Evolutionary conservation across 768 basidiomycete genomes (phyloP), one percentile per base, ranked within the genome.

Genomic region (Lactifluus piperatus): DNA sequence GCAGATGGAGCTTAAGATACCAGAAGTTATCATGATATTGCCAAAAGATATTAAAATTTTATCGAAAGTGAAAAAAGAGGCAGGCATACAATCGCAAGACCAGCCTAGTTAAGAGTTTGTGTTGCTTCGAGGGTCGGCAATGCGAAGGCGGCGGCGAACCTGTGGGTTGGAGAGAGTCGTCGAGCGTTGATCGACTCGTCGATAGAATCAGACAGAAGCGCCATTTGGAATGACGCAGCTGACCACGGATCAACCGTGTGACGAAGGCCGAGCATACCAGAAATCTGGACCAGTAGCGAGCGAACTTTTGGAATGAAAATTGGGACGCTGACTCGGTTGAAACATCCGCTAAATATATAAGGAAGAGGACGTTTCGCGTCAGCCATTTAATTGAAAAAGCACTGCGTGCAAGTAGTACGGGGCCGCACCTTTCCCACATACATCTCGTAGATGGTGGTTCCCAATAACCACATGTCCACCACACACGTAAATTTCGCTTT

Each of bases 401-500:
- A 9, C 10, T 3, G 11, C 4, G n/a, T n/a, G n/a, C n/a, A n/a
- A 2, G 30, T 36, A 1, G 45, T 18, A 10, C 13, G 2, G 20
- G 16, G n/a, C n/a, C 49, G 41, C 10, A 61, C 60, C 36, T 41
- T 49, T 8, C 54, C 36, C 2, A 55, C 32, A 20, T 47, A 56
- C 26, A 63, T 52, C 55, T 63, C 58, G 24, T 52, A 56, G 13
- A 63, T 51, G 46, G 62, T 51, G 18, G 48, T 51, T 3, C 62
- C 62, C 2, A 53, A 20, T 1, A 60, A 51, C 62, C 62, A 63
- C 60, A 62, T 62, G 41, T 63, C 62, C 24, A 18, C 55, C 43
- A 55, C 54, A 37, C 54, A 56, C 27, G 54, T 62, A n/a, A 56
- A 57, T 2, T 37, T 3, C 14, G 27, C 36, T 29, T 22, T 51